Evolutionary conservation across 192 early-diverging fungal genomes (phyloP).

Genomic region (Linderina pennispora): DNA sequence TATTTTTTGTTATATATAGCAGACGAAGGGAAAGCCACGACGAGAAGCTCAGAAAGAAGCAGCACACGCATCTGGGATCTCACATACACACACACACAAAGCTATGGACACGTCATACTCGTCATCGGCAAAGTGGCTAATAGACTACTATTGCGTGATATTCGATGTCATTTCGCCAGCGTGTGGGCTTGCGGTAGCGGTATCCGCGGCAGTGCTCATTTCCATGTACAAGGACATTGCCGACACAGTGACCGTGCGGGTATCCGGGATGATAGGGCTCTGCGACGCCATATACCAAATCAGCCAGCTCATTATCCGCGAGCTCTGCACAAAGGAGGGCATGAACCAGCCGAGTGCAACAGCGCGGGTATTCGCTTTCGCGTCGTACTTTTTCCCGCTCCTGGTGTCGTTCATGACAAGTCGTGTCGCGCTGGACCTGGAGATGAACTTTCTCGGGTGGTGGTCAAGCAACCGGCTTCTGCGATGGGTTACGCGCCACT

Average conservation of each 20-base stretch:
- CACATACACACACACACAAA: too few relatives aligned
- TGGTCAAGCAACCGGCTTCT: constrained; percentile 17
- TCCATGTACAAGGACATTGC: constrained; percentile 35
- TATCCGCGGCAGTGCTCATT: constrained; percentile 25
- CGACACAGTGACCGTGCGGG: constrained; percentile 30
- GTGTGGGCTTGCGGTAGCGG: constrained; percentile 33
- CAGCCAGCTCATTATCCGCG: constrained; percentile 26
- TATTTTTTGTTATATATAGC: too few relatives aligned
- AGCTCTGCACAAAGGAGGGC: constrained; percentile 16
- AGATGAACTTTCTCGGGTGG: constrained; percentile 38
- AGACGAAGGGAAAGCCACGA: too few relatives aligned
- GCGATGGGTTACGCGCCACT: constrained; percentile 31
- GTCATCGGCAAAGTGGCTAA: constrained; percentile 13
- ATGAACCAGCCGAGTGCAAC: constrained; percentile 8
- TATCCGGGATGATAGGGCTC: constrained; percentile 35
- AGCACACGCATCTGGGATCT: too few relatives aligned
- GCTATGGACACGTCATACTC: background rate
- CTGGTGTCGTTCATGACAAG: constrained; percentile 29
- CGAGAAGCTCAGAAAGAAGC: too few relatives aligned
- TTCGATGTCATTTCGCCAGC: constrained; percentile 38
- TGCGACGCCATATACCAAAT: constrained; percentile 32
- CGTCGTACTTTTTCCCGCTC: constrained; percentile 29
- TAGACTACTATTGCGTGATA: constrained; percentile 31
- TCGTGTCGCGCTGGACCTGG: constrained; percentile 37
- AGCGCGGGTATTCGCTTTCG: constrained; percentile 31